Conservation (phyloP, 331 rosid species). For the Quercus phellos region DNA sequence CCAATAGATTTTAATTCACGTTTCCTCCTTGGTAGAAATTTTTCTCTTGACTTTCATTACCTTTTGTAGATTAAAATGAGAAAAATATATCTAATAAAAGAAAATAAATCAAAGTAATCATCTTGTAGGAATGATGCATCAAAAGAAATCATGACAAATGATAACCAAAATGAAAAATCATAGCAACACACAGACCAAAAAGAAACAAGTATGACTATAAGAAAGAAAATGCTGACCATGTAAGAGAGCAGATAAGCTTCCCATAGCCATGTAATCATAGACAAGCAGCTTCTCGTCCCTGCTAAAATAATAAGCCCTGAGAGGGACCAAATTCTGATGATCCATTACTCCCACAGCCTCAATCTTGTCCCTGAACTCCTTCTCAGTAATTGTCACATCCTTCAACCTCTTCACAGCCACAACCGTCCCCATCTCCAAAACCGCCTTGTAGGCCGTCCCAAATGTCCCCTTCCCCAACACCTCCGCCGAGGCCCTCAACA, state of each 20-base stretch:
- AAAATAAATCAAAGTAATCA: conserved; percentile 9
- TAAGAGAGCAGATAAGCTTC: conserved; percentile 92
- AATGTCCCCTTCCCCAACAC: conserved; percentile 93
- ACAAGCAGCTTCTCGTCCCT: conserved; percentile 95
- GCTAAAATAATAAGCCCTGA: conserved; percentile 84
- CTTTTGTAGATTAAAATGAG: neutral
- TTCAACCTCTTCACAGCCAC: conserved; percentile 91
- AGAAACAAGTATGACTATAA: neutral
- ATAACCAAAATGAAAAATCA: conserved; percentile 15
- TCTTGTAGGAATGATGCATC: neutral
- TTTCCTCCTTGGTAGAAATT: neutral
- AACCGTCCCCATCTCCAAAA: conserved; percentile 67
- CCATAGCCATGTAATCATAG: conserved; percentile 88
- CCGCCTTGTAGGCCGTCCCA: conserved; percentile 91
- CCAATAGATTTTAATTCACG: neutral
- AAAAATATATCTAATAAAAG: neutral
- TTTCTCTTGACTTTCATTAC: neutral
- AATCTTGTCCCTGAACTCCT: conserved; percentile 80
- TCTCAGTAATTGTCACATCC: conserved; percentile 71
- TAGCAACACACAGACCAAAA: conserved; percentile 5
- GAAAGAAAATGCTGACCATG: conserved; percentile 53
- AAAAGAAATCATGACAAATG: conserved; percentile 9
- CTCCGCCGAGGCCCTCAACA: conserved; percentile 93
- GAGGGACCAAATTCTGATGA: conserved; percentile 73
- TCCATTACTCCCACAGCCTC: conserved; percentile 75